Conservation (phyloP, 805 yeast genomes). For the Ogataea degrootiae region DNA sequence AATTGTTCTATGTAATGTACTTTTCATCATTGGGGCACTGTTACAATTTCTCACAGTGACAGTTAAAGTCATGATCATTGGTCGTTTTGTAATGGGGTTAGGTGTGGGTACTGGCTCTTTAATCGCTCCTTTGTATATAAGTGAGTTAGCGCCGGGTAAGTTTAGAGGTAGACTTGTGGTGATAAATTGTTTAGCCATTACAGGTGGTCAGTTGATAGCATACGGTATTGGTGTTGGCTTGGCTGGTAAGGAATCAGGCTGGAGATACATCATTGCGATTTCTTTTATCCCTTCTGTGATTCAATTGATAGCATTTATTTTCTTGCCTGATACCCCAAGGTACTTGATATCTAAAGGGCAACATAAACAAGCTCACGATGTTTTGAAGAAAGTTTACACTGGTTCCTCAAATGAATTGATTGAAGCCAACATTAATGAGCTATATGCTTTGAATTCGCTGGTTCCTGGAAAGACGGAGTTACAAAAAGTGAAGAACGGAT, state of each 20-base stretch:
- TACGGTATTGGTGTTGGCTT: slow-evolving; percentile 92
- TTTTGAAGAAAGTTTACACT: slow-evolving; percentile 57
- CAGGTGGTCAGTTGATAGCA: slow-evolving; percentile 93
- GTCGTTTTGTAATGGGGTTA: slow-evolving; percentile 90
- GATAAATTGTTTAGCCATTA: slow-evolving; percentile 81
- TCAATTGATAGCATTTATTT: slow-evolving; percentile 72
- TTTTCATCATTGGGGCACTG: slow-evolving; percentile 81
- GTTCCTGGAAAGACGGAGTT: slow-evolving; percentile 45
- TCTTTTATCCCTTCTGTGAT: slow-evolving; percentile 81
- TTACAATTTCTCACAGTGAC: slow-evolving; percentile 77
- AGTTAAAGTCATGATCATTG: slow-evolving; percentile 89
- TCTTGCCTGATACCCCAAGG: slow-evolving; percentile 95
- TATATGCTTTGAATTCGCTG: slow-evolving; percentile 42
- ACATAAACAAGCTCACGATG: slow-evolving; percentile 59
- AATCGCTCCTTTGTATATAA: slow-evolving; percentile 88
- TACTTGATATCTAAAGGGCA: slow-evolving; percentile 71
- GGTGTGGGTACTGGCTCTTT: slow-evolving; percentile 96
- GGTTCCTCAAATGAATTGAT: slow-evolving; percentile 62
- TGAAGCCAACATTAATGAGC: slow-evolving; percentile 62
- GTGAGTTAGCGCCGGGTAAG: slow-evolving; percentile 88
- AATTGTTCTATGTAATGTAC: slow-evolving; percentile 70
- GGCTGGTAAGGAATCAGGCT: slow-evolving; percentile 68
- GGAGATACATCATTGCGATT: slow-evolving; percentile 90
- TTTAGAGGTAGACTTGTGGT: slow-evolving; percentile 90
- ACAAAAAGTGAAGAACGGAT: slow-evolving; percentile 52